These are phyloP conservation scores for Camelina sativa DNA, from an alignment of 345 rosid genomes.

Conservation along the genomic window DNA sequence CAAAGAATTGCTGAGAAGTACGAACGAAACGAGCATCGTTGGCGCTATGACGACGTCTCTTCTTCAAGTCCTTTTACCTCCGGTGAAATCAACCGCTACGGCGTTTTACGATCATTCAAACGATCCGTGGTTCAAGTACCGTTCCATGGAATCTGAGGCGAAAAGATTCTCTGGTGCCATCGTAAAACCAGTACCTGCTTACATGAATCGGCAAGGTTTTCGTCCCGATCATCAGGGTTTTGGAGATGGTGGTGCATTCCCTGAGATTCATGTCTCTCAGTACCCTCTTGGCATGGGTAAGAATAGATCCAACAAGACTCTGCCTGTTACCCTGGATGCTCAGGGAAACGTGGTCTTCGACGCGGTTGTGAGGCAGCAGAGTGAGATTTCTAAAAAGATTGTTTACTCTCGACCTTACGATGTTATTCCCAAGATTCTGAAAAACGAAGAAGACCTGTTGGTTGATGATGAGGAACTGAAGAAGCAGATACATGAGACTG, in stretches of 20 bases:
- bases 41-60: slow-evolving; percentile 48
- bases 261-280: slow-evolving; percentile 85
- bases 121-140: slow-evolving; percentile 80
- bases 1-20: too few relatives aligned
- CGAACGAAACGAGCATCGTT: neutral
- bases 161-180: neutral
- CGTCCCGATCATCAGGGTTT: slow-evolving; percentile 69
- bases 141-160: slow-evolving; percentile 34
- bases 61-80: slow-evolving; percentile 67
- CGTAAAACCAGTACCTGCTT: slow-evolving; percentile 25
- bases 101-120: slow-evolving; percentile 70
- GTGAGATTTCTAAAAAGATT: slow-evolving; percentile 47
- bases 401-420: slow-evolving; percentile 84
- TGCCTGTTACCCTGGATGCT: slow-evolving; percentile 80
- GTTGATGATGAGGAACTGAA: slow-evolving; percentile 55
- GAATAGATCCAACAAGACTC: slow-evolving; percentile 58
- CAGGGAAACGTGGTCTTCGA: slow-evolving; percentile 48
- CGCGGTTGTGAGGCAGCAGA: slow-evolving; percentile 61
- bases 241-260: slow-evolving; percentile 96
- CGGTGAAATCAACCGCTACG: slow-evolving; percentile 53
- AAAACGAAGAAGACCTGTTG: slow-evolving; percentile 46
- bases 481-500: slow-evolving; percentile 29
- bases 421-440: slow-evolving; percentile 73
- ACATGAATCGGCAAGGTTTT: slow-evolving; percentile 67
- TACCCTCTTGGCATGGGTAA: slow-evolving; percentile 79